phyloP scores from a whole-genome alignment of 306 rosid species.

The Pterocarpus macrocarpus region DNA sequence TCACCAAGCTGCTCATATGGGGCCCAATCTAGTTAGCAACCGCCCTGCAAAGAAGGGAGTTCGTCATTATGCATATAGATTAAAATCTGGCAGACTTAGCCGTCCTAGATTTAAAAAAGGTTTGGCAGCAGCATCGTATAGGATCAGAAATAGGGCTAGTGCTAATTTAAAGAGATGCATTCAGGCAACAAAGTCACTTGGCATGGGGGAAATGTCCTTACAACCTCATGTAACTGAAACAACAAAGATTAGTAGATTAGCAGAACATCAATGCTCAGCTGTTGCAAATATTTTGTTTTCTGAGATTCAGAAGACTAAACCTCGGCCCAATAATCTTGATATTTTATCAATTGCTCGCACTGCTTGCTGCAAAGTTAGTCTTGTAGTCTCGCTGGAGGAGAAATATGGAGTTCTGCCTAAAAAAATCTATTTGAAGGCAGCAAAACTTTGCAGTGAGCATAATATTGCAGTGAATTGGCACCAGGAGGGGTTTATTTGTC shows the following conservation, averaged over 20 bases:
- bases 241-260: conserved; percentile 64
- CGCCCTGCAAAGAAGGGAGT: conserved; percentile 84
- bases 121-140: conserved; percentile 78
- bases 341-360: conserved; percentile 76
- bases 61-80: conserved; percentile 80
- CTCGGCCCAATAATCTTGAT: conserved; percentile 80
- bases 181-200: conserved; percentile 73
- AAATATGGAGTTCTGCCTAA: conserved; percentile 83
- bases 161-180: conserved; percentile 77
- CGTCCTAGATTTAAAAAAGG: conserved; percentile 83
- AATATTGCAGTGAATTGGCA: conserved; percentile 72
- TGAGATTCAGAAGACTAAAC: conserved; percentile 83
- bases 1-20: conserved; percentile 99
- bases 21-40: conserved; percentile 71
- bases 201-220: conserved; percentile 53
- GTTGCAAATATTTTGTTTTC: conserved; percentile 88
- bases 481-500: conserved; percentile 81
- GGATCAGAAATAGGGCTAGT: conserved; percentile 84
- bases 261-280: conserved; percentile 77
- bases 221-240: conserved; percentile 64
- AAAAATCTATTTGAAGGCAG: conserved; percentile 85
- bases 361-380: conserved; percentile 86
- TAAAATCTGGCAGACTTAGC: conserved; percentile 95
- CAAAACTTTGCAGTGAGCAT: conserved; percentile 88
- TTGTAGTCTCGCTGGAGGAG: conserved; percentile 71